A percentile compares a stretch with the other conserved stretches of the same genome.
phyloP scores from a whole-genome alignment of 2,329 filamentous ascomycete species.

The Blastomyces silverae region DNA sequence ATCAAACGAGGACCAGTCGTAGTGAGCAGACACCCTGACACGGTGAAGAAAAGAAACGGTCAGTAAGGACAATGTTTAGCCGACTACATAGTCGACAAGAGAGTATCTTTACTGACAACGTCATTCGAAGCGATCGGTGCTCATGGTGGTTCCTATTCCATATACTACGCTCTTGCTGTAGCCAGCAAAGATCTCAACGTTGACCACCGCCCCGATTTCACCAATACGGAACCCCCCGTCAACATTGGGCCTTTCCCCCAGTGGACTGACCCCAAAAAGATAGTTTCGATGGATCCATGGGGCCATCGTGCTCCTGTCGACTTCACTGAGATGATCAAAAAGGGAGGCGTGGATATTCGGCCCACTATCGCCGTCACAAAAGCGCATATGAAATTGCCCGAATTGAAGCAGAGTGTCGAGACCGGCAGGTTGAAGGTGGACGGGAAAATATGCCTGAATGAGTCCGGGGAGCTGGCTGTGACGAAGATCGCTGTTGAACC shows the following conservation, averaged over 20 bases:
- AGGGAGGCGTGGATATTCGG: slow-evolving; percentile 71
- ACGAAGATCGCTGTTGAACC: slow-evolving; percentile 97
- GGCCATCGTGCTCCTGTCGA: slow-evolving; percentile 82
- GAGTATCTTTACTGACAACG: slow-evolving; percentile 22
- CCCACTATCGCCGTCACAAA: slow-evolving; percentile 89
- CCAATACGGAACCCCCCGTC: slow-evolving; percentile 86
- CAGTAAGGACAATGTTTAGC: slow-evolving; percentile 28
- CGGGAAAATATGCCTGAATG: slow-evolving; percentile 83
- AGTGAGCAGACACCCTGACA: slow-evolving; percentile 68
- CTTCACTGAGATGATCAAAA: slow-evolving; percentile 69
- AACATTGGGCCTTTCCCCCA: slow-evolving; percentile 81
- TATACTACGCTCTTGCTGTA: slow-evolving; percentile 89
- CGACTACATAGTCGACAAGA: not conserved
- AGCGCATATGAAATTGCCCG: slow-evolving; percentile 93
- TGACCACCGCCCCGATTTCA: slow-evolving; percentile 71
- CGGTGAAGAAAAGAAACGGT: slow-evolving; percentile 76
- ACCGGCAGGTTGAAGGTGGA: slow-evolving; percentile 69
- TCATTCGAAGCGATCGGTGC: slow-evolving; percentile 53
- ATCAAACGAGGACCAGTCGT: slow-evolving; percentile 75
- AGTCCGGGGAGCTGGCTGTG: slow-evolving; percentile 78
- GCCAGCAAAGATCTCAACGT: slow-evolving; percentile 81
- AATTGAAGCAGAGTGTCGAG: slow-evolving; percentile 81
- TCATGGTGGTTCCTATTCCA: slow-evolving; percentile 86
- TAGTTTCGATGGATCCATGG: slow-evolving; percentile 94
- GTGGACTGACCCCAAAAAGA: slow-evolving; percentile 87